phyloP scores from a whole-genome alignment of 129 eudicot genomes.

The Rutidosis leptorrhynchoides region DNA sequence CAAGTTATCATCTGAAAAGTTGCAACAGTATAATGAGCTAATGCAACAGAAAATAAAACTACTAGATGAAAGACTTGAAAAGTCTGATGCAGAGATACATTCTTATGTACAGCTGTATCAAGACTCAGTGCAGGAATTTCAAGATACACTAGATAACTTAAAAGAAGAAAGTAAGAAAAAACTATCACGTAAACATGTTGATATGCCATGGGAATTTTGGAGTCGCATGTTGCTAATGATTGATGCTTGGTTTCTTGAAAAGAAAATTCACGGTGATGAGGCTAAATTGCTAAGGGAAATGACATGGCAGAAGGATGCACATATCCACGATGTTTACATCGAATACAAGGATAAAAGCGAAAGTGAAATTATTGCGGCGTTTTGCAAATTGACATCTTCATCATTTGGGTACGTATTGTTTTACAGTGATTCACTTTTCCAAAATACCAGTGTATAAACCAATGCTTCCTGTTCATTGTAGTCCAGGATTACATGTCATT shows the following conservation, averaged over 20 bases:
- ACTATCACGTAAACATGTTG: conserved; percentile 57
- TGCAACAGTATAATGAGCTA: conserved; percentile 64
- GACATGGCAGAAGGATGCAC: conserved; percentile 75
- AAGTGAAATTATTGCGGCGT: conserved; percentile 49
- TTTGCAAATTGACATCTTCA: conserved; percentile 58
- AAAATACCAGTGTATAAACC: conserved; percentile 14
- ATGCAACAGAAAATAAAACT: conserved; percentile 89
- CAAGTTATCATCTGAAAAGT: conserved; percentile 66
- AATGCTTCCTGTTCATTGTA: conserved; percentile 37
- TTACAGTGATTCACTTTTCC: conserved; percentile 9
- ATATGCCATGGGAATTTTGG: conserved; percentile 92
- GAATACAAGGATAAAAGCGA: conserved; percentile 69
- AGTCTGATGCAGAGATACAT: conserved; percentile 80
- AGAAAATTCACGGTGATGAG: conserved; percentile 62
- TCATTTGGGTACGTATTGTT: conserved; percentile 47
- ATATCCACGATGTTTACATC: conserved; percentile 67
- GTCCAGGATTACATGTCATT: conserved; percentile 80
- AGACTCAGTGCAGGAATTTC: conserved; percentile 84
- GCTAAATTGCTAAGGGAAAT: conserved; percentile 69
- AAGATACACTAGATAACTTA: conserved; percentile 67
- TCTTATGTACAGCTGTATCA: conserved; percentile 80
- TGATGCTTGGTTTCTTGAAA: conserved; percentile 91
- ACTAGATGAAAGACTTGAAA: conserved; percentile 78
- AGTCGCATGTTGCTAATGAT: conserved; percentile 74
- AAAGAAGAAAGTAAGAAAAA: conserved; percentile 72